Percentiles rank a stretch among this genome's conserved stretches.
Evolutionary conservation across 306 rosid genomes (phyloP).

Genomic region (Vicia faba): DNA sequence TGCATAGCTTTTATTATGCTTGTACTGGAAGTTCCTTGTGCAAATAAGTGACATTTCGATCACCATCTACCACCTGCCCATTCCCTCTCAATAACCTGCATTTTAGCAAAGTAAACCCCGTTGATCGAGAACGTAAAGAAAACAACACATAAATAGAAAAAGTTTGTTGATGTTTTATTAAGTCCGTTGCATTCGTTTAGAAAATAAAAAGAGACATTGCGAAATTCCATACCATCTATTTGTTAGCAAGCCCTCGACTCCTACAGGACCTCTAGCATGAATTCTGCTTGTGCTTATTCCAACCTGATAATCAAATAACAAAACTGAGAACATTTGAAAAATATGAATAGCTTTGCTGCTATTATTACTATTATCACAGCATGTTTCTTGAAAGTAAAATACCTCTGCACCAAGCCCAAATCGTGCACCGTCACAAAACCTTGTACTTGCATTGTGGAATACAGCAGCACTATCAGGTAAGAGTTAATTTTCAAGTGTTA

Average conservation of each 20-base stretch:
- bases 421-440: constrained; percentile 80
- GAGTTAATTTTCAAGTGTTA: not conserved
- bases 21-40: constrained; percentile 54
- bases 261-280: constrained; percentile 96
- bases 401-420: constrained; percentile 92
- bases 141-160: too few species aligned
- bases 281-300: constrained; percentile 78
- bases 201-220: constrained; percentile 2
- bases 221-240: constrained; percentile 69
- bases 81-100: constrained; percentile 87
- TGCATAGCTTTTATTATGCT: constrained; percentile 32
- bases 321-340: constrained; percentile 24
- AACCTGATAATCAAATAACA: constrained; percentile 55
- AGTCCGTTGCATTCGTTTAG: too few species aligned
- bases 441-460: constrained; percentile 82
- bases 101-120: not conserved
- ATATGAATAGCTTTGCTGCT: constrained; percentile 3
- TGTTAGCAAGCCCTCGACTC: constrained; percentile 89
- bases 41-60: constrained; percentile 57
- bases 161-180: not conserved
- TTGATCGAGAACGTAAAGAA: too few species aligned
- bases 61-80: constrained; percentile 77
- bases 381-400: constrained; percentile 7
- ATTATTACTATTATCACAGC: not conserved
- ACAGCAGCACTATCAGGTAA: constrained; percentile 71